These are phyloP conservation scores for Ustilago lituana DNA, from an alignment of 1,284 basidiomycete genomes.

Conservation along the genomic window DNA sequence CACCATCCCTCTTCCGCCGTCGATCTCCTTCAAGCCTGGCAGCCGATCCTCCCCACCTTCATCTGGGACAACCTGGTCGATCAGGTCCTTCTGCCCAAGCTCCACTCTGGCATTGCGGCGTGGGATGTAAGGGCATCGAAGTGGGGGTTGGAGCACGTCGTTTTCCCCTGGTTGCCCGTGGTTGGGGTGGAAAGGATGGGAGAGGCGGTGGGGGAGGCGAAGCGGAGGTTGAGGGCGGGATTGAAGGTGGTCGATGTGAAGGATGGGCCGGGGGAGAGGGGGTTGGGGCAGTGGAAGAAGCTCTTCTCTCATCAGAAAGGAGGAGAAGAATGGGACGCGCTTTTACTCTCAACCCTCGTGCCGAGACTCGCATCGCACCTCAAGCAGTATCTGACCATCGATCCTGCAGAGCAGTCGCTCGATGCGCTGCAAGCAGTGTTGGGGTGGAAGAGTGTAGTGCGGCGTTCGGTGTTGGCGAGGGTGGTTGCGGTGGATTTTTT, in stretches of 20 bases:
- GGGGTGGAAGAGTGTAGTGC: constrained; percentile 79
- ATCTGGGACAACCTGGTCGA: constrained; percentile 93
- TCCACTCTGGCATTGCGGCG: constrained; percentile 81
- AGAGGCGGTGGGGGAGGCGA: constrained; percentile 82
- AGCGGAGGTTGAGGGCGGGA: constrained; percentile 81
- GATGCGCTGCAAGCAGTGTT: constrained; percentile 80
- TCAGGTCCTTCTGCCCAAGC: constrained; percentile 91
- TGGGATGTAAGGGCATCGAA: constrained; percentile 70
- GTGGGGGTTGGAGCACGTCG: constrained; percentile 75
- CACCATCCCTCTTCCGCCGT: constrained; percentile 79
- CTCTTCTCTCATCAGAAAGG: constrained; percentile 16
- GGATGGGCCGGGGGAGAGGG: constrained; percentile 18
- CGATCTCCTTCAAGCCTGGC: constrained; percentile 87
- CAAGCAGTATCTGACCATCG: constrained; percentile 83
- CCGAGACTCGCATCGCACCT: constrained; percentile 84
- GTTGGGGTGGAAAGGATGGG: constrained; percentile 80
- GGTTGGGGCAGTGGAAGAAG: constrained; percentile 47
- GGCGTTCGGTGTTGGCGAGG: constrained; percentile 65
- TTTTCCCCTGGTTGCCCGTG: constrained; percentile 92
- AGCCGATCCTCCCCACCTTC: constrained; percentile 84
- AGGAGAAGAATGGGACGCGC: constrained; percentile 82
- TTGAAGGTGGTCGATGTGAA: constrained; percentile 77
- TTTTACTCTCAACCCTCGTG: constrained; percentile 87
- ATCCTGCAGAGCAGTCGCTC: constrained; percentile 82
- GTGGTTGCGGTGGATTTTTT: constrained; percentile 83